Evolutionary conservation across 768 basidiomycete species (phyloP).

Genomic region (Naematelia encephala): DNA sequence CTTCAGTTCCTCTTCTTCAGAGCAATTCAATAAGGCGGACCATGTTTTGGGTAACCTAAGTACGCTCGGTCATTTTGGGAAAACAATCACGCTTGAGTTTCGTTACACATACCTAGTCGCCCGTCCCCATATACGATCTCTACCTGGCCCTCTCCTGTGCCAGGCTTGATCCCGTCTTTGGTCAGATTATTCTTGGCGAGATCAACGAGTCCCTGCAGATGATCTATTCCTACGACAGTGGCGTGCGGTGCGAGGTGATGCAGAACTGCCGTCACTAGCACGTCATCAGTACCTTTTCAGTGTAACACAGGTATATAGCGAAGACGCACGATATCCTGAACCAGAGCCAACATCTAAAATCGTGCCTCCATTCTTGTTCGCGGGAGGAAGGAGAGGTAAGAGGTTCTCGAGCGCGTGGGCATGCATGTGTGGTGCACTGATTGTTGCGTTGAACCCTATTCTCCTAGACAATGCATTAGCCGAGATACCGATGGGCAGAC

Average conservation of each 20-base stretch:
- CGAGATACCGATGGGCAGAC: not conserved
- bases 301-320: not conserved
- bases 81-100: not conserved
- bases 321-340: slow-evolving; percentile 11
- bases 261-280: slow-evolving; percentile 61
- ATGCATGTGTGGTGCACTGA: slow-evolving; percentile 97
- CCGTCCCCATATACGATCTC: slow-evolving; percentile 74
- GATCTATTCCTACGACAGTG: slow-evolving; percentile 80
- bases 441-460: slow-evolving; percentile 83
- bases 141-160: slow-evolving; percentile 57
- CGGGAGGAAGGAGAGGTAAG: slow-evolving; percentile 60
- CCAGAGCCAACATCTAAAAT: slow-evolving; percentile 76
- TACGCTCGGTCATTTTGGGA: not conserved
- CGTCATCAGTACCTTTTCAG: not conserved
- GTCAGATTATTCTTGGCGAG: slow-evolving; percentile 61
- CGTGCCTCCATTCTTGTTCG: slow-evolving; percentile 58
- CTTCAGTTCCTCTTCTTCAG: not conserved
- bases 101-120: slow-evolving; percentile 60
- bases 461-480: slow-evolving; percentile 52
- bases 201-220: slow-evolving; percentile 74
- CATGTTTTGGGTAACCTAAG: slow-evolving; percentile 27
- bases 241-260: slow-evolving; percentile 62
- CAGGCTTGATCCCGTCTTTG: slow-evolving; percentile 60
- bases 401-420: slow-evolving; percentile 80
- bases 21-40: slow-evolving; percentile 8